These are phyloP conservation scores for Trypanosoma rangeli DNA, from an alignment of 208 protist species.

Conservation along the genomic window DNA sequence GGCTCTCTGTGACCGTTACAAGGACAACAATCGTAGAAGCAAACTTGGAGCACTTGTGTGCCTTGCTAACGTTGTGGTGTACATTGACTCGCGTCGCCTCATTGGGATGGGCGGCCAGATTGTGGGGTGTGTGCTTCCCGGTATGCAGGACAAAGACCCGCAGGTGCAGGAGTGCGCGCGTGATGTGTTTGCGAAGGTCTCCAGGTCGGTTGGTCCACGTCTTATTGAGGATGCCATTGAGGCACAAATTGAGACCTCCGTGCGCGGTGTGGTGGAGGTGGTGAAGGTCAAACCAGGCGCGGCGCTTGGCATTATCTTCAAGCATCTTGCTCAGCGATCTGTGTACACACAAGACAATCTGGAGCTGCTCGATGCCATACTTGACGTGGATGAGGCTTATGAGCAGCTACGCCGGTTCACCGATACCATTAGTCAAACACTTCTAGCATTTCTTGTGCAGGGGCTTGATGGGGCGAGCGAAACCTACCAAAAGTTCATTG, in stretches of 20 bases:
- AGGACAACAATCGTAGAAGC: conserved; percentile 48
- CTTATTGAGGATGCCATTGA: conserved; percentile 86
- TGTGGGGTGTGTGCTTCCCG: conserved; percentile 84
- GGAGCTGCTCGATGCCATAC: conserved; percentile 75
- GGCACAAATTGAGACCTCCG: conserved; percentile 79
- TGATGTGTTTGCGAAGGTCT: conserved; percentile 78
- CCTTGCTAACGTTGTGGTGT: conserved; percentile 68
- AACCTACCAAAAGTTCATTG: conserved; percentile 67
- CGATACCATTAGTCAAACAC: conserved; percentile 50
- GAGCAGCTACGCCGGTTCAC: conserved; percentile 67
- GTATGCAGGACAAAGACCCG: conserved; percentile 82
- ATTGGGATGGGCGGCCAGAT: conserved; percentile 81
- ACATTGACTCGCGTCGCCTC: conserved; percentile 68
- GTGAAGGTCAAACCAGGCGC: conserved; percentile 87
- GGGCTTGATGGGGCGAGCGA: conserved; percentile 52
- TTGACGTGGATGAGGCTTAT: conserved; percentile 82
- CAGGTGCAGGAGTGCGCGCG: conserved; percentile 80
- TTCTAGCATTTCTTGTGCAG: conserved; percentile 71
- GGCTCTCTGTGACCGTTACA: conserved; percentile 67
- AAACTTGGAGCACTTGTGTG: conserved; percentile 76
- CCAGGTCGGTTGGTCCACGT: conserved; percentile 63
- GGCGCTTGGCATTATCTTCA: conserved; percentile 83
- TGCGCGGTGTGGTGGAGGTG: conserved; percentile 89
- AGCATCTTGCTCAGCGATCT: conserved; percentile 49
- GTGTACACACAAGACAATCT: conserved; percentile 62